A percentile compares a stretch with the other conserved stretches of the same genome.
Evolutionary conservation across 2,329 filamentous ascomycete species (phyloP).

Genomic region (Fusarium siculi): DNA sequence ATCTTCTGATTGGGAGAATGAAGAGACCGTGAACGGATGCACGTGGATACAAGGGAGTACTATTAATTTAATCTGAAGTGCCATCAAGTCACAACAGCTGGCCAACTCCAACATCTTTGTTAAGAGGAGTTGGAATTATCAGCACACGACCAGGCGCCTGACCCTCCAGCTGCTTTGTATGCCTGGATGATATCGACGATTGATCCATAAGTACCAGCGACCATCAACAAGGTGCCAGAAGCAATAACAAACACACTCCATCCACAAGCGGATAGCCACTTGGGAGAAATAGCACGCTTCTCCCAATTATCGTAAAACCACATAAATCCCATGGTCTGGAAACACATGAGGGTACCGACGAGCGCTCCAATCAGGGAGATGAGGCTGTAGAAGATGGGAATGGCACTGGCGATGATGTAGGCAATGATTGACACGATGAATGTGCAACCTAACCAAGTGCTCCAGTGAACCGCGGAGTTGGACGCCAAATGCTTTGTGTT

Average conservation of each 20-base stretch:
- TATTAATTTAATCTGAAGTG: too few relatives aligned
- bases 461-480: constrained; percentile 46
- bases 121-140: constrained; percentile 53
- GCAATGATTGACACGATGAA: constrained; percentile 37
- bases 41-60: too few relatives aligned
- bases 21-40: too few relatives aligned
- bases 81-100: too few relatives aligned
- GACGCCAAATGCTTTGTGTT: constrained; percentile 44
- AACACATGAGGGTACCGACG: constrained; percentile 44
- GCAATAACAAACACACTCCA: constrained; percentile 23
- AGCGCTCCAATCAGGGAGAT: constrained; percentile 46
- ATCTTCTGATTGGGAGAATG: too few relatives aligned
- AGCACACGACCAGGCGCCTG: constrained; percentile 54
- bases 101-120: fast-evolving
- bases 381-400: constrained; percentile 41
- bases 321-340: constrained; percentile 46
- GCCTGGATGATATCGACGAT: constrained; percentile 49
- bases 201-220: constrained; percentile 58
- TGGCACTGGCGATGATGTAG: constrained; percentile 42
- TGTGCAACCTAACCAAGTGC: constrained; percentile 46
- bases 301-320: constrained; percentile 46
- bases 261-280: constrained; percentile 2
- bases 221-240: constrained; percentile 51
- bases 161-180: constrained; percentile 50
- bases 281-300: constrained; percentile 2